Base-by-base conservation (phyloP, 768 basidiomycete genomes). In the Saitozyma sp. region DNA sequence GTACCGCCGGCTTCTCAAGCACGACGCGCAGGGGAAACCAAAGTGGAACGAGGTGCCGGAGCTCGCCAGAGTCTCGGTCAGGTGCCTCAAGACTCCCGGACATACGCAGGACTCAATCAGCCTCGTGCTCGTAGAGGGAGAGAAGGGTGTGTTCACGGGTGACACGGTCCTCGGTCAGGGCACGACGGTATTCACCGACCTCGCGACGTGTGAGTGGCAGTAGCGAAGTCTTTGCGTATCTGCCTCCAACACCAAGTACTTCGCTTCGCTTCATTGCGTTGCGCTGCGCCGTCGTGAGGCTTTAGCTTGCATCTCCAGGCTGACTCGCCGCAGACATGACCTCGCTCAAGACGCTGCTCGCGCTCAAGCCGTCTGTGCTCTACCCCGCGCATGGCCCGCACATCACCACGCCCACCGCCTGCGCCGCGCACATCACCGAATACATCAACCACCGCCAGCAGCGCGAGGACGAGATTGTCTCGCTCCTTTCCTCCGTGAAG, bases 151-250 rank as follows among this genome's bases (percentile, higher is more conserved):
- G 14, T 93, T 94, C 81, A 94, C 92, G 0, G 91, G 89, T 0
- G 95, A 98, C 80, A 91, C 88, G 6, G 86, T 97, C 8, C 85
- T 98, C 39, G 95, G 95, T 0, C 87, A 92, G 65, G 92, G 93
- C 8, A 91, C 92, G 0, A 84, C 93, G 3, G 86, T 94, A 6
- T 96, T 97, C 75, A 89, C 90, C 67, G 89, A 95, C 70, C 85
- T 97, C 13, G 81, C 83, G 0, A 70, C 84, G 6, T 96, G 75
- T 77, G 56, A 70, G 75, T 67, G 8, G 40, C 9, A 7, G 16
- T 9, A 41, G 14, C 20, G 29, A 40, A 8, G 10, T 29, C 41
- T 9, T 38, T 55, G 13, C 42, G 13, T 37, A 59, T 50, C 29
- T 10, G n/a, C n/a, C n/a, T n/a, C n/a, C n/a, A n/a, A 41, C 46